Conservation (phyloP, 345 rosid genomes). For the Aquilaria yunnanensis region DNA sequence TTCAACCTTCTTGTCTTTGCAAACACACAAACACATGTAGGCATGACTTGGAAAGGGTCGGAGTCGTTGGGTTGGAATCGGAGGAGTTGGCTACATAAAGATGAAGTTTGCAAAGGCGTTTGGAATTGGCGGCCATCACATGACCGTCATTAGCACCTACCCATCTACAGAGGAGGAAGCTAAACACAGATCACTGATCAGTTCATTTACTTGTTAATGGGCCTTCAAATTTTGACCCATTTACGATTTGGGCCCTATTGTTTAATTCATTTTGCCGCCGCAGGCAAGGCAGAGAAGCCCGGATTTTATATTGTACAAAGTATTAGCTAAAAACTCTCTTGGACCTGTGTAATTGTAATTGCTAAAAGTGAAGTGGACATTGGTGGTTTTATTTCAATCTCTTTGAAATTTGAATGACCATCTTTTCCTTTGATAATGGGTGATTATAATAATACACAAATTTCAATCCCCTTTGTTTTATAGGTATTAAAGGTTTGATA, state of each 20-base stretch:
- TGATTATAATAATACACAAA: background rate
- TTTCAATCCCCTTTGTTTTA: no score
- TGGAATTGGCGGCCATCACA: constrained; percentile 30
- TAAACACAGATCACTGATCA: constrained; percentile 36
- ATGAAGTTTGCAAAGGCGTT: constrained; percentile 55
- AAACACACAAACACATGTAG: no score
- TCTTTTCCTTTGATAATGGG: constrained; percentile 57
- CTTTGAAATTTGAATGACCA: constrained; percentile 35
- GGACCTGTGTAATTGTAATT: constrained; percentile 39
- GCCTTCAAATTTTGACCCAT: background rate
- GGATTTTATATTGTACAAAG: constrained; percentile 53
- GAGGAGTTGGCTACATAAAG: constrained; percentile 55
- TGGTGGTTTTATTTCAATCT: constrained; percentile 30
- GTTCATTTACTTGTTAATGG: constrained; percentile 17
- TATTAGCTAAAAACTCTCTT: constrained; percentile 42
- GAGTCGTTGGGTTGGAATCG: constrained; percentile 33
- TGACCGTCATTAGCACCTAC: constrained; percentile 56
- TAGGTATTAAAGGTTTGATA: no score
- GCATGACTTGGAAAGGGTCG: constrained; percentile 26
- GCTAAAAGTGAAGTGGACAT: constrained; percentile 47
- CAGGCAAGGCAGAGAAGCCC: constrained; percentile 38
- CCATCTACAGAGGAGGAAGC: constrained; percentile 51
- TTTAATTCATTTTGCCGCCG: background rate
- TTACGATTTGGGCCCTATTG: background rate
- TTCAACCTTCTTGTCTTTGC: no score